A percentile compares a stretch with the other conserved stretches of the same genome.
Conservation (phyloP, 192 early-diverging fungal genomes). For the Spizellomyces sp. region DNA sequence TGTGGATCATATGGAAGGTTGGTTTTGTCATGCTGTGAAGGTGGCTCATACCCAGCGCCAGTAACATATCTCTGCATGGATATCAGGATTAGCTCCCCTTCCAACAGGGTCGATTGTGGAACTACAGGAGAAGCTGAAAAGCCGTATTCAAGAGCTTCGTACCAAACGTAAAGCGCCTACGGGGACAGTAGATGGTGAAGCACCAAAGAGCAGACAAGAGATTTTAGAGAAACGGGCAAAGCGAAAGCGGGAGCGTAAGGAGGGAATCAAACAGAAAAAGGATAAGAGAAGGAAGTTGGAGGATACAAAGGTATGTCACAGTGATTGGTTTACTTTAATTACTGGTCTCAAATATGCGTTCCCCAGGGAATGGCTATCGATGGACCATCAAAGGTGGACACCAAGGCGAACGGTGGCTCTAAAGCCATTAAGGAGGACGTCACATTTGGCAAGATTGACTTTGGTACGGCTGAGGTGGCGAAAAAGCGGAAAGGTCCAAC, state of each 20-base stretch:
- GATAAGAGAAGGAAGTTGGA: slow-evolving; percentile 52
- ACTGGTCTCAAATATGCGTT: neutral
- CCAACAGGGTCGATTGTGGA: slow-evolving; percentile 55
- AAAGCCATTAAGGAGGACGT: slow-evolving; percentile 55
- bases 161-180: slow-evolving; percentile 66
- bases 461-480: slow-evolving; percentile 59
- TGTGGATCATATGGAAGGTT: neutral
- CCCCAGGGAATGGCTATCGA: slow-evolving; percentile 14
- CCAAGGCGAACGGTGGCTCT: slow-evolving; percentile 3
- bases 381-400: neutral
- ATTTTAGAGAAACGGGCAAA: slow-evolving; percentile 74
- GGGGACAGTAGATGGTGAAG: slow-evolving; percentile 12
- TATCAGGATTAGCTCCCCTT: slow-evolving; percentile 35
- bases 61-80: neutral
- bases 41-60: slow-evolving; percentile 1
- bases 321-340: neutral
- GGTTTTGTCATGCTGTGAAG: neutral
- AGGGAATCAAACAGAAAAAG: slow-evolving; percentile 60
- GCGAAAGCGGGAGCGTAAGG: slow-evolving; percentile 58
- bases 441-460: slow-evolving; percentile 68
- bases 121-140: slow-evolving; percentile 61
- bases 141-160: slow-evolving; percentile 62
- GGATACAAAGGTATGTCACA: slow-evolving; percentile 22
- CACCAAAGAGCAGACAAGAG: slow-evolving; percentile 65
- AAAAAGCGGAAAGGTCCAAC: slow-evolving; percentile 66